Conservation (phyloP, 1,284 basidiomycete species). For the Vanrija sp. region DNA sequence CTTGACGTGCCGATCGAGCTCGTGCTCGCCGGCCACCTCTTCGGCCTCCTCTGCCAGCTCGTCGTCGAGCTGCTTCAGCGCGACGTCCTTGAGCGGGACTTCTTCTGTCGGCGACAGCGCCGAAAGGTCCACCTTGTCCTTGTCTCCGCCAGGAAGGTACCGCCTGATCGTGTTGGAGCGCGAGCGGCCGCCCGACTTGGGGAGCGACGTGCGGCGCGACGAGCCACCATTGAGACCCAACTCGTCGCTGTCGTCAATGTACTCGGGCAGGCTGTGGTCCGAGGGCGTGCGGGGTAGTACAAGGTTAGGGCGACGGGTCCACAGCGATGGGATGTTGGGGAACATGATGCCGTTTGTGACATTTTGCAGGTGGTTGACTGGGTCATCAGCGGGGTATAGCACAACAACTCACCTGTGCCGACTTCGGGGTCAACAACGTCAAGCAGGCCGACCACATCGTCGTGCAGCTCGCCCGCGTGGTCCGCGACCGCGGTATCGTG, state of each 20-base stretch:
- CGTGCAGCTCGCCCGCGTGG: slow-evolving; percentile 24
- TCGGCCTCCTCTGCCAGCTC: slow-evolving; percentile 1
- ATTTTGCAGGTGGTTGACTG: slow-evolving; percentile 47
- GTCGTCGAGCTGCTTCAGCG: background rate
- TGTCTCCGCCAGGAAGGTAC: background rate
- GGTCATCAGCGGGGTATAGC: background rate
- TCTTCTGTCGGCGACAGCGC: background rate
- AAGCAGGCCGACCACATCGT: slow-evolving; percentile 42
- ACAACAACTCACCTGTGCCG: slow-evolving; percentile 29
- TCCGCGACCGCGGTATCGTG: slow-evolving; percentile 8
- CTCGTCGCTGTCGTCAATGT: no score
- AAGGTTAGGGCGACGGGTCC: slow-evolving; percentile 39
- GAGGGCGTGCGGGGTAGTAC: slow-evolving; percentile 25
- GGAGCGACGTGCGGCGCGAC: no score
- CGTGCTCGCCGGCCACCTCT: slow-evolving; percentile 20
- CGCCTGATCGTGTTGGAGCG: background rate
- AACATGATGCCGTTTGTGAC: slow-evolving; percentile 46
- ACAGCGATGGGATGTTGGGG: slow-evolving; percentile 43
- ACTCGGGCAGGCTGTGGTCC: slow-evolving; percentile 5
- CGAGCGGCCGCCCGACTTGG: background rate
- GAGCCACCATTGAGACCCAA: no score
- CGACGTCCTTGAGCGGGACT: background rate
- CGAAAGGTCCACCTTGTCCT: background rate
- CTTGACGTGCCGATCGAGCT: slow-evolving; percentile 62
- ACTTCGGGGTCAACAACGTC: slow-evolving; percentile 42